phyloP scores from a whole-genome alignment of 495 filamentous ascomycete species.

The Hyaloscypha finlandica region DNA sequence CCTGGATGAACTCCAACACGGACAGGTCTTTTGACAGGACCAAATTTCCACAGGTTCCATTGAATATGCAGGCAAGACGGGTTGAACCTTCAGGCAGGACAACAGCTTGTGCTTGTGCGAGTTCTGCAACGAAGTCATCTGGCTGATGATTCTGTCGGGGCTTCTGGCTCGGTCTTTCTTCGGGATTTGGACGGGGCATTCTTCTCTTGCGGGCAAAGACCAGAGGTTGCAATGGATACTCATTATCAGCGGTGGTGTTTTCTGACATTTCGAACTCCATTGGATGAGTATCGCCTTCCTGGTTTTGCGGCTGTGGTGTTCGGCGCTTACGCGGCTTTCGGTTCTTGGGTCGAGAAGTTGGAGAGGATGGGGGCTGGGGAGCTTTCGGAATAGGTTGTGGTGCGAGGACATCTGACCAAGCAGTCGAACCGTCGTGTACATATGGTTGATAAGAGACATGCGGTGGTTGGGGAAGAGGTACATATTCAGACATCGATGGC shows the following conservation, averaged over 20 bases:
- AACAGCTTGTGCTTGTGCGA: neutral
- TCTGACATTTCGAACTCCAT: neutral
- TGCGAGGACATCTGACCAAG: neutral
- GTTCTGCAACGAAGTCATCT: neutral
- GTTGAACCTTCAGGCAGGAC: neutral
- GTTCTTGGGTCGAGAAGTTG: neutral
- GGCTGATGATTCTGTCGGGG: neutral
- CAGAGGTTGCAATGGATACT: neutral
- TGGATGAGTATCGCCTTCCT: neutral
- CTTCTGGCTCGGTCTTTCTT: neutral
- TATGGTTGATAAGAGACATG: no score
- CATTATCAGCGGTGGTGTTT: no score
- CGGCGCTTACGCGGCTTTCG: neutral
- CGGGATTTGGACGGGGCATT: neutral
- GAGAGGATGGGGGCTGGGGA: neutral
- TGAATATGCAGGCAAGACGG: constrained; percentile 22
- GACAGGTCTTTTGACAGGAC: constrained; percentile 20
- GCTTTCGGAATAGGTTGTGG: neutral
- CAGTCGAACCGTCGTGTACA: neutral
- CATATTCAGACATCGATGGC: no score
- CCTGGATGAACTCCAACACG: constrained; percentile 15
- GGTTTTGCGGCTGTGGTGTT: neutral
- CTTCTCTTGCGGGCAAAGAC: neutral
- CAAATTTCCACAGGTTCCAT: constrained; percentile 22
- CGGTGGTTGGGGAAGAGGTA: no score